Base-by-base conservation (phyloP, 176 grass and related monocot genomes). In the Rhynchospora pubera region DNA sequence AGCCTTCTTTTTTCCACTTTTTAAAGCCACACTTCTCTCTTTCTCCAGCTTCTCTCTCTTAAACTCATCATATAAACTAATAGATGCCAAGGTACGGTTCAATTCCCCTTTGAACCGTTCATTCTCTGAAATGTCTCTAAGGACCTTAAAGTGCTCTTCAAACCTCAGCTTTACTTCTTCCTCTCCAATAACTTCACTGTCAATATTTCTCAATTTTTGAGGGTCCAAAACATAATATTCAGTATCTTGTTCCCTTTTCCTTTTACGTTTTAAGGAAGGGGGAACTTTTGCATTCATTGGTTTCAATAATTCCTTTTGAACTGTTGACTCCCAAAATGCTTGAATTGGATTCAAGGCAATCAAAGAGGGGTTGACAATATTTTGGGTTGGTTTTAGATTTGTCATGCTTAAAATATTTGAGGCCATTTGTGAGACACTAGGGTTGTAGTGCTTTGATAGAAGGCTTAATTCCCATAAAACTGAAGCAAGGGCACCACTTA, bases 401-500 rank as follows among this genome's bases (percentile, higher is more conserved):
- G 87, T 87, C 89, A 99, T 93, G 83, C 85, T 93, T 76, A 87
- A 73, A 43, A 95, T 85, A 87, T 90, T 99, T 24, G 83, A 80
- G 70, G 86, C 87, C 91, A 91, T 91, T 19, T 83, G 86, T 14
- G 91, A 91, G 79, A 95, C 81, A 55, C 85, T 86, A 16, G 87
- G 71, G 58, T 95, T 86, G 12, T 95, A 90, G 84, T 96, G 96
- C 86, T 99, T 99, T 82, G 81, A 85, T 52, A 99, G 84, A 79
- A 99, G 91, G 65, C 92, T 93, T 81, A 99, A 87, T 82, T 99
- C 96, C 93, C 93, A 95, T 62, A 99, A 87, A 24, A 95, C 96
- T 21, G 96, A 95, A 59, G 93, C 93, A 45, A 99, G 87, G 5
- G 89, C 96, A n/a, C 96, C 96, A 80, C 96, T 99, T 11, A 95